phyloP scores from a whole-genome alignment of 1,139 yeast genomes.

The Geotrichum europaeum region DNA sequence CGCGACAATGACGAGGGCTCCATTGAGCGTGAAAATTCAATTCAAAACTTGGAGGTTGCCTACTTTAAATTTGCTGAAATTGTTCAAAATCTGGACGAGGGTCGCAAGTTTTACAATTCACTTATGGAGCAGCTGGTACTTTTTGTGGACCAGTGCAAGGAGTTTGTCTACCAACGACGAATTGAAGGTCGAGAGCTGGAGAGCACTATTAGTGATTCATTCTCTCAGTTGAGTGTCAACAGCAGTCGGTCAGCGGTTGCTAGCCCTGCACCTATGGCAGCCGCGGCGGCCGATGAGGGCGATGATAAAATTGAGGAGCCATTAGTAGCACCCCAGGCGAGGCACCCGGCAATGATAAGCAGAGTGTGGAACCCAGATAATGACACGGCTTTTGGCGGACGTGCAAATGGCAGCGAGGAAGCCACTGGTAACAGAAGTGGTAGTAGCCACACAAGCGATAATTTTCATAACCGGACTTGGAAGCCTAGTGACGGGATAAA shows the following conservation, averaged over 20 bases:
- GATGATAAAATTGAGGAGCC: neutral
- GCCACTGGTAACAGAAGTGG: neutral
- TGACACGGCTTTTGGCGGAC: neutral
- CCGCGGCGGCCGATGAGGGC: neutral
- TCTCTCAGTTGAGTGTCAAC: conserved; percentile 5
- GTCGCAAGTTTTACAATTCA: conserved; percentile 62
- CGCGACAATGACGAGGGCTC: conserved; percentile 31
- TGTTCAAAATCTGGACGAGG: conserved; percentile 58
- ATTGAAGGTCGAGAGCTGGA: conserved; percentile 51
- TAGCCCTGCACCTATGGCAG: neutral
- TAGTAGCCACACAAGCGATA: neutral
- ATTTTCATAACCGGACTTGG: conserved; percentile 5
- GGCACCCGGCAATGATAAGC: conserved; percentile 11
- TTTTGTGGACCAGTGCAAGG: conserved; percentile 48
- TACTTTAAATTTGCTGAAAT: conserved; percentile 53
- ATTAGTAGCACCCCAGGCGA: conserved; percentile 13
- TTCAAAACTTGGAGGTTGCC: conserved; percentile 51
- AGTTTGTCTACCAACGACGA: conserved; percentile 49
- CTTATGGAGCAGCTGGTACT: conserved; percentile 47
- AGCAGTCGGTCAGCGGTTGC: neutral
- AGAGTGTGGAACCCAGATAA: conserved; percentile 12
- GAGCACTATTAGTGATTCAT: conserved; percentile 13
- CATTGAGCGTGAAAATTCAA: conserved; percentile 42
- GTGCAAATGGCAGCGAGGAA: neutral
- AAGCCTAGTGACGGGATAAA: conserved; percentile 11